Evolutionary conservation across 2,329 filamentous ascomycete species (phyloP).

Genomic region (Teratosphaeria viscida): DNA sequence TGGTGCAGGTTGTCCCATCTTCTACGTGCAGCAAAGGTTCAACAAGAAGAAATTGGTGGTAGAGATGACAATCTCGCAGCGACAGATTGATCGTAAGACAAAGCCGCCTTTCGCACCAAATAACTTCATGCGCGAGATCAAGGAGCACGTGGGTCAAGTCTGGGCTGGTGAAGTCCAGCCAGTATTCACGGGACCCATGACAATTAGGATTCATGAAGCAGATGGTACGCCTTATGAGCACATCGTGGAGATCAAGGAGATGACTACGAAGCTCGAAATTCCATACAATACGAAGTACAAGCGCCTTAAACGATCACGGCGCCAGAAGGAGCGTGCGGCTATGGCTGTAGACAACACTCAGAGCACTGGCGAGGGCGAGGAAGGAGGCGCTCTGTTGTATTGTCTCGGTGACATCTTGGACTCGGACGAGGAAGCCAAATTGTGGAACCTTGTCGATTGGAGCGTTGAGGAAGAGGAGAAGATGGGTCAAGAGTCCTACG

Average conservation of each 20-base stretch:
- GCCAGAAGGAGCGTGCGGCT: constrained; percentile 67
- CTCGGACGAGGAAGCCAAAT: constrained; percentile 64
- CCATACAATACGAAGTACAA: constrained; percentile 99
- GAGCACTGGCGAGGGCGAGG: constrained; percentile 40
- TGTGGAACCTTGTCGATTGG: constrained; percentile 86
- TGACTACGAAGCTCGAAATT: constrained; percentile 77
- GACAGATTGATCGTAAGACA: constrained; percentile 48
- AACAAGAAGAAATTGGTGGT: constrained; percentile 97
- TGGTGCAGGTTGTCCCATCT: constrained; percentile 77
- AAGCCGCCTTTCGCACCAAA: constrained; percentile 54
- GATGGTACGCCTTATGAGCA: constrained; percentile 98
- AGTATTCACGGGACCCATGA: constrained; percentile 94
- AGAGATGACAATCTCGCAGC: constrained; percentile 79
- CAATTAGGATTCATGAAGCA: constrained; percentile 92
- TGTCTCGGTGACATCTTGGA: constrained; percentile 87
- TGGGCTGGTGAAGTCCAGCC: constrained; percentile 49
- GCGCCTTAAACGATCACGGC: constrained; percentile 76
- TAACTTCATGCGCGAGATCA: constrained; percentile 73
- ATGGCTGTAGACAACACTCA: constrained; percentile 50
- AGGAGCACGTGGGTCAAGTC: constrained; percentile 65
- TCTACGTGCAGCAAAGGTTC: constrained; percentile 78
- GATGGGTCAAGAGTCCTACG: constrained; percentile 94
- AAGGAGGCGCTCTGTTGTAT: constrained; percentile 70
- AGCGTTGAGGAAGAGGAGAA: constrained; percentile 73
- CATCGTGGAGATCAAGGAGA: constrained; percentile 88